Conservation (phyloP, 768 basidiomycete genomes). For the Macrocybe gigantea region DNA sequence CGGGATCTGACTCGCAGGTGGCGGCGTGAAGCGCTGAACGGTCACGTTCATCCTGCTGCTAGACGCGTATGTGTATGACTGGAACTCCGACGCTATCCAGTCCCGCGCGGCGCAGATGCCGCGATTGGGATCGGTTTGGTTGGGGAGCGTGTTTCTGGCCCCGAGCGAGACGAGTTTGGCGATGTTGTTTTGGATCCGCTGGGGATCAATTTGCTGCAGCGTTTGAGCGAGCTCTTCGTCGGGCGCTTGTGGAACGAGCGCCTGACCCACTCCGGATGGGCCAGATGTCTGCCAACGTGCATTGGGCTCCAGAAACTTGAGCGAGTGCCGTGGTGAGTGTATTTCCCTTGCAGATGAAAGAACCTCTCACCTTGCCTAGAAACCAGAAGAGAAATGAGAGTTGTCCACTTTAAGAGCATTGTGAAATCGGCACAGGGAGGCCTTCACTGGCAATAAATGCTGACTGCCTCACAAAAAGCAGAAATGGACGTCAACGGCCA, state of each 20-base stretch:
- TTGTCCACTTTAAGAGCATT: too few relatives aligned
- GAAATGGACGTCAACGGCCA: too few relatives aligned
- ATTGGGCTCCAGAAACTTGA: too few relatives aligned
- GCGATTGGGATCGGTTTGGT: conserved; percentile 44
- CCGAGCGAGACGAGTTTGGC: conserved; percentile 49
- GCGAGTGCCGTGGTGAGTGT: too few relatives aligned
- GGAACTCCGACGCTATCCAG: conserved; percentile 48
- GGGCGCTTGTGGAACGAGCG: conserved; percentile 36
- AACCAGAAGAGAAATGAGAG: too few relatives aligned
- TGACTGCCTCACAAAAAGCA: too few relatives aligned
- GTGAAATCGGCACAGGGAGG: too few relatives aligned
- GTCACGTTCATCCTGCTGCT: conserved; percentile 36
- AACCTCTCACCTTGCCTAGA: too few relatives aligned
- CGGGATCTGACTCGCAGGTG: conserved; percentile 34
- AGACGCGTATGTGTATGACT: conserved; percentile 28
- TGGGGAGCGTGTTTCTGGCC: conserved; percentile 49
- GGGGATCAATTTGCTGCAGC: conserved; percentile 38
- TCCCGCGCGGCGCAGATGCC: conserved; percentile 51
- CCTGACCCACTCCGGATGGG: conserved; percentile 18
- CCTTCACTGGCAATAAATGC: too few relatives aligned
- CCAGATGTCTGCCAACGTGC: too few relatives aligned
- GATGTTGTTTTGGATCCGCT: conserved; percentile 40
- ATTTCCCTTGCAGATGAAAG: too few relatives aligned
- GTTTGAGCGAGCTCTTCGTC: conserved; percentile 37
- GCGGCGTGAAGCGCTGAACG: conserved; percentile 11